phyloP scores from a whole-genome alignment of 805 yeast species.

The Phaffomyces antillensis region DNA sequence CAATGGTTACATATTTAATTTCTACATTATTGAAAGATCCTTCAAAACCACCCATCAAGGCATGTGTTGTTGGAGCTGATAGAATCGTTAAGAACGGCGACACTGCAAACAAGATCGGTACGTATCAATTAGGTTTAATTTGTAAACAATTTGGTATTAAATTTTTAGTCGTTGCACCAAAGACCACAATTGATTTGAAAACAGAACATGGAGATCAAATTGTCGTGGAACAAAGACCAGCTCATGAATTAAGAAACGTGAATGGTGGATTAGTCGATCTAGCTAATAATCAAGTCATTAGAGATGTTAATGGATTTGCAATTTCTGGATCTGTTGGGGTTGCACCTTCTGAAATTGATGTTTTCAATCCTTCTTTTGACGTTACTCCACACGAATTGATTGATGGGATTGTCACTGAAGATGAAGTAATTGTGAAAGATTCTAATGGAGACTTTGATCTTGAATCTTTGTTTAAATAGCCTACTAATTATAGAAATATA shows the following conservation, averaged over 20 bases:
- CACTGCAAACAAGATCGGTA: conserved; percentile 94
- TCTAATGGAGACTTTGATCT: conserved; percentile 46
- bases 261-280: conserved; percentile 53
- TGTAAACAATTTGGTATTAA: conserved; percentile 57
- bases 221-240: conserved; percentile 81
- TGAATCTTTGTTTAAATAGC: conserved; percentile 10
- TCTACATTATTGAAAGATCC: conserved; percentile 29
- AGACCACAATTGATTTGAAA: conserved; percentile 73
- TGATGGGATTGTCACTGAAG: conserved; percentile 87
- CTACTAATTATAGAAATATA: not conserved
- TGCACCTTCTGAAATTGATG: conserved; percentile 78
- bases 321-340: conserved; percentile 52
- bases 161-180: conserved; percentile 93
- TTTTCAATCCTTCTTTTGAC: conserved; percentile 97
- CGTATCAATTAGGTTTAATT: conserved; percentile 80
- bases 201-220: conserved; percentile 68
- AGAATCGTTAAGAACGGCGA: conserved; percentile 91
- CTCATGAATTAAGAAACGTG: conserved; percentile 68
- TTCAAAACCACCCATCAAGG: conserved; percentile 60
- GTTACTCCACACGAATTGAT: conserved; percentile 80
- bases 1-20: conserved; percentile 80
- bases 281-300: conserved; percentile 20
- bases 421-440: conserved; percentile 45
- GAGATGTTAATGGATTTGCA: conserved; percentile 24
- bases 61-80: conserved; percentile 84